Conservation (phyloP, 257 asterid species). For the Misopates orontium region DNA sequence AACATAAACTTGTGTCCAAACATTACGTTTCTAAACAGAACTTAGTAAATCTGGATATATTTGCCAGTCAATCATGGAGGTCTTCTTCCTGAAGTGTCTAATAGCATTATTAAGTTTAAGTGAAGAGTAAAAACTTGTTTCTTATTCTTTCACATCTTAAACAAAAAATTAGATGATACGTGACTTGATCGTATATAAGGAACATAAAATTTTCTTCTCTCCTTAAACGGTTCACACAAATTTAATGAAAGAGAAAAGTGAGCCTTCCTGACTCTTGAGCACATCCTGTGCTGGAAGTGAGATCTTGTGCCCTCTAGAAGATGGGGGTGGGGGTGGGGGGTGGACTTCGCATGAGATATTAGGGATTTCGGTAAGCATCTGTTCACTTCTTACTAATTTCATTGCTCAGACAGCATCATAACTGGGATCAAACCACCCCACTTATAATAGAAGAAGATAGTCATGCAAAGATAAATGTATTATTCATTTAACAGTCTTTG, state of each 20-base stretch:
- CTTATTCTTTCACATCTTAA: neutral
- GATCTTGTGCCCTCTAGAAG: neutral
- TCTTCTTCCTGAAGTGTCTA: neutral
- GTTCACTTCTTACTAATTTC: neutral
- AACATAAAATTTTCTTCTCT: neutral
- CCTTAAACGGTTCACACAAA: neutral
- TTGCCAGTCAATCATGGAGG: neutral
- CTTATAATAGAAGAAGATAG: neutral
- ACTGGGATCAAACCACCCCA: neutral
- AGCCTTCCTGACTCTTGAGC: neutral
- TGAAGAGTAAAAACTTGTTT: neutral
- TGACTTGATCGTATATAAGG: neutral
- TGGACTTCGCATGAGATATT: neutral
- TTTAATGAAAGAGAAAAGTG: neutral
- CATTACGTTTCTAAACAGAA: neutral
- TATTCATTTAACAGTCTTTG: neutral
- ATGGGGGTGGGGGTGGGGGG: neutral
- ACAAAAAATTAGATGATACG: neutral
- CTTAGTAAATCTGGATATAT: neutral
- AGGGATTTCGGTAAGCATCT: neutral
- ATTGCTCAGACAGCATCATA: neutral
- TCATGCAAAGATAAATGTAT: constrained; percentile 3
- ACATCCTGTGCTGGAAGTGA: neutral
- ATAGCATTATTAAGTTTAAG: neutral
- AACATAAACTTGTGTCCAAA: too few species aligned